phyloP scores from a whole-genome alignment of 2,329 filamentous ascomycete species.

The Beauveria asiatica region DNA sequence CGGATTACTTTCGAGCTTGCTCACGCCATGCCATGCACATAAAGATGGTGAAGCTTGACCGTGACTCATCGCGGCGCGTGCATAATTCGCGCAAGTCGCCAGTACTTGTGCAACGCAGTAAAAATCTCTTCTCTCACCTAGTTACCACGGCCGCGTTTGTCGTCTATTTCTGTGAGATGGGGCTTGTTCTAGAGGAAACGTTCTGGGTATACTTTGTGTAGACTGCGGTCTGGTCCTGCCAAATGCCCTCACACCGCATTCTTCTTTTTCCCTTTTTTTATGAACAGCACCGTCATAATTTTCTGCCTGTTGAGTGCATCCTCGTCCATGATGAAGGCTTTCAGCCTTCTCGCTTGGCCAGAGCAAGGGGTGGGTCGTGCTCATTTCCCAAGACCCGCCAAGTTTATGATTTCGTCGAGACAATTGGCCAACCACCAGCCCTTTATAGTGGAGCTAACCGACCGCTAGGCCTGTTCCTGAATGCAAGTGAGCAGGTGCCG shows the following conservation, averaged over 20 bases:
- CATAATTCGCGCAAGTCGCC: background rate
- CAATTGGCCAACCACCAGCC: background rate
- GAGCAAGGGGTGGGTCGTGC: background rate
- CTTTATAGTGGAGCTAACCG: background rate
- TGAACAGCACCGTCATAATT: background rate
- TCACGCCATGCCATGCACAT: background rate
- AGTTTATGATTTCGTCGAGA: background rate
- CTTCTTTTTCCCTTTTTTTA: background rate
- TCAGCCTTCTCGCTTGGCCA: background rate
- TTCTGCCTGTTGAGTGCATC: too few species aligned
- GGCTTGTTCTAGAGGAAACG: background rate
- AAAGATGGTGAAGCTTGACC: background rate
- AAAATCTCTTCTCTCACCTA: background rate
- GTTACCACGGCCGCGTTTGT: background rate
- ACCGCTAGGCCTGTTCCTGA: slow-evolving; percentile 9
- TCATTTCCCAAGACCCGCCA: slow-evolving; percentile 4
- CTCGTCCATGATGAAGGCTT: background rate
- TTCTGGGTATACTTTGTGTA: background rate
- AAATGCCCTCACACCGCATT: background rate
- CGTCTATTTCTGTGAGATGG: background rate
- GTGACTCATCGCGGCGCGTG: background rate
- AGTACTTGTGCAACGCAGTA: background rate
- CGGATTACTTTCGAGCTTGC: background rate
- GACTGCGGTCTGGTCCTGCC: background rate
- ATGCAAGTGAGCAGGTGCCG: background rate